phyloP scores from a whole-genome alignment of 1,284 basidiomycete species.

The Puccinia horiana region DNA sequence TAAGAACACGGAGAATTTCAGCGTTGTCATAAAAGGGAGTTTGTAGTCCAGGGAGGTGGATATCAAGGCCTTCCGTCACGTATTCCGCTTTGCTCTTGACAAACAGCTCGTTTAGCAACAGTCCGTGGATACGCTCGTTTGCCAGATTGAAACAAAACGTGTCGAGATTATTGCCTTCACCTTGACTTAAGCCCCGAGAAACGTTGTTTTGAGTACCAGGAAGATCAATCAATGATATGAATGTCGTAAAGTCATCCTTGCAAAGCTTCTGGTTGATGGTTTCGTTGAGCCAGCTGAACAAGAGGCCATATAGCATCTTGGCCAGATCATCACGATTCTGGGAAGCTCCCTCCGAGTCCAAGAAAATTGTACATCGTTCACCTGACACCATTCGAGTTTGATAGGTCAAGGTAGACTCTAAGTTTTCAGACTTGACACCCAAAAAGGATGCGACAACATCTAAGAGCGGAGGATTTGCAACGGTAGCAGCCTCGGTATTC shows the following conservation, averaged over 20 bases:
- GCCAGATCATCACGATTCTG: conserved; percentile 91
- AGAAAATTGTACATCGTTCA: conserved; percentile 92
- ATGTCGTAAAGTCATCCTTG: conserved; percentile 83
- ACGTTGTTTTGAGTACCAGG: conserved; percentile 80
- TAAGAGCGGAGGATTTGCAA: conserved; percentile 76
- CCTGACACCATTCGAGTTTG: conserved; percentile 88
- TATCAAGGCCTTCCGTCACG: conserved; percentile 76
- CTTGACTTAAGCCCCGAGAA: conserved; percentile 63
- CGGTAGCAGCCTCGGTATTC: conserved; percentile 84
- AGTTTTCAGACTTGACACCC: conserved; percentile 72
- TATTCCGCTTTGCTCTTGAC: conserved; percentile 68
- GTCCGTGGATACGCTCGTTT: conserved; percentile 83
- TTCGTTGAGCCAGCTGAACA: conserved; percentile 96
- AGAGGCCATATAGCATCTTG: conserved; percentile 85
- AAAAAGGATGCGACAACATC: conserved; percentile 85
- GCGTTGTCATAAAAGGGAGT: conserved; percentile 82
- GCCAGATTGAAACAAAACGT: conserved; percentile 96
- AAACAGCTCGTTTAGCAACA: conserved; percentile 76
- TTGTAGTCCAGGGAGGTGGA: conserved; percentile 68
- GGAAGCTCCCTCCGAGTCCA: conserved; percentile 88
- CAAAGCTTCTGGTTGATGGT: conserved; percentile 91
- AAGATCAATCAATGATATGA: conserved; percentile 92
- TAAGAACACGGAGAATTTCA: conserved; percentile 82
- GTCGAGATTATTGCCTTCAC: conserved; percentile 79
- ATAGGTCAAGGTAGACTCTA: conserved; percentile 85